Base-by-base conservation (phyloP, 805 yeast genomes). In the Candida easanensis region DNA sequence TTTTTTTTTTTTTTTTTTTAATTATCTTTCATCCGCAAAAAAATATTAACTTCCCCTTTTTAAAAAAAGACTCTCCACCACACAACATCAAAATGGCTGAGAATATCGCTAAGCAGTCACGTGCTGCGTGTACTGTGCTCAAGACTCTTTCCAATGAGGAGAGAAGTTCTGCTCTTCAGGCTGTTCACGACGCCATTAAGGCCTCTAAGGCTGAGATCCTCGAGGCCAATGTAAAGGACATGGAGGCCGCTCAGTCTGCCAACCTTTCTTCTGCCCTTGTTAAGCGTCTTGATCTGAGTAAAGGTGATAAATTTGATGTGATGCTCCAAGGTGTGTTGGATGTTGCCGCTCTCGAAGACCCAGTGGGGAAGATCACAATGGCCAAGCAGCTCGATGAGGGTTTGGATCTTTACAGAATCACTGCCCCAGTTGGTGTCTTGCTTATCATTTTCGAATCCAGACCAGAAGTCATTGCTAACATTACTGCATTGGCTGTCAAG, bases 401-500 rank as follows among this genome's bases (percentile, higher is more conserved):
- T n/a, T 76, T 93, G 50, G 84, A 80, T 39, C 69, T 93, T 47
- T 84, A 80, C 64, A 73, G 96, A 59, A 74, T 91, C 11, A 84
- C 96, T 5, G 86, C 96, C 21, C 99, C 99, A 13, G 89, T 93
- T 5, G 99, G 99, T 16, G 97, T 88, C 0, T 65, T 93, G 35
- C 71, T 93, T 48, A 89, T 93, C 36, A 95, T 93, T 42, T 93
- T 93, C 63, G 99, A 93, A 66, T 80, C 96, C 23, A 78, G 99
- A 58, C 99, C 99, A 30, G 99, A 93, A 63, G 99, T 93, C 10
- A 93, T 93, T 69, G 99, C 99, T 42, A 95, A 93, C 62, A 93
- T 93, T 58, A 84, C 97, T 13, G 93, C 99, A 0, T 73, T 93
- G 56, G 96, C 98, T 16, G 82, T 93, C 61, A 93, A 95, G 64